These are phyloP conservation scores for Metschnikowia chrysomelidarum DNA, from an alignment of 805 yeast genomes.

Conservation along the genomic window DNA sequence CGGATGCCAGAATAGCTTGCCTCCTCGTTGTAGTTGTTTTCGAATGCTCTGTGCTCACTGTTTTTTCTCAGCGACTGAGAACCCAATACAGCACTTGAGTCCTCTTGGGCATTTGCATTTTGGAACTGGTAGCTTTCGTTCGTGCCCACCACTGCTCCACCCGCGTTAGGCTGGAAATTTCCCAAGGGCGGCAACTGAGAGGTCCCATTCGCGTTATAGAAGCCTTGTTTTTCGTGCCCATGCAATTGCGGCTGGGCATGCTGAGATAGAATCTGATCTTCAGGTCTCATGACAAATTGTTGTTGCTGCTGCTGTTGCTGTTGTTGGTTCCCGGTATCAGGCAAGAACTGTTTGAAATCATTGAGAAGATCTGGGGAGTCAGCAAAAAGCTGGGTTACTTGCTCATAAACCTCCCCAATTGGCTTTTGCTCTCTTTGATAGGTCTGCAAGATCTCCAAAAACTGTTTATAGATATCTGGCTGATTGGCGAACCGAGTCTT, in stretches of 20 bases:
- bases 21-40: conserved; percentile 40
- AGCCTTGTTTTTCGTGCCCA: conserved; percentile 16
- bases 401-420: conserved; percentile 91
- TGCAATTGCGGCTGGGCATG: conserved; percentile 15
- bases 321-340: conserved; percentile 62
- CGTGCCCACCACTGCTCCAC: conserved; percentile 27
- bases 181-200: conserved; percentile 86
- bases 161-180: conserved; percentile 70
- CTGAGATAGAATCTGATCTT: conserved; percentile 23
- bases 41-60: conserved; percentile 31
- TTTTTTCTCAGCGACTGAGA: conserved; percentile 10
- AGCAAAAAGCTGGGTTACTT: conserved; percentile 82
- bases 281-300: conserved; percentile 22
- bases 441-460: conserved; percentile 91
- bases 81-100: conserved; percentile 4
- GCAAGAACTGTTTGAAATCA: conserved; percentile 93
- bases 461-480: conserved; percentile 94
- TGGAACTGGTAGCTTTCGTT: conserved; percentile 26
- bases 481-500: conserved; percentile 90
- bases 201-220: conserved; percentile 14
- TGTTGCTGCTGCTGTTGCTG: conserved; percentile 28
- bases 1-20: conserved; percentile 50
- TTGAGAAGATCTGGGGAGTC: conserved; percentile 93
- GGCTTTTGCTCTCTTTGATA: conserved; percentile 96
- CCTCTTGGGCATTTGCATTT: conserved; percentile 8